These are phyloP conservation scores for Suillus hirtellus DNA, from an alignment of 768 basidiomycete species.

Conservation along the genomic window DNA sequence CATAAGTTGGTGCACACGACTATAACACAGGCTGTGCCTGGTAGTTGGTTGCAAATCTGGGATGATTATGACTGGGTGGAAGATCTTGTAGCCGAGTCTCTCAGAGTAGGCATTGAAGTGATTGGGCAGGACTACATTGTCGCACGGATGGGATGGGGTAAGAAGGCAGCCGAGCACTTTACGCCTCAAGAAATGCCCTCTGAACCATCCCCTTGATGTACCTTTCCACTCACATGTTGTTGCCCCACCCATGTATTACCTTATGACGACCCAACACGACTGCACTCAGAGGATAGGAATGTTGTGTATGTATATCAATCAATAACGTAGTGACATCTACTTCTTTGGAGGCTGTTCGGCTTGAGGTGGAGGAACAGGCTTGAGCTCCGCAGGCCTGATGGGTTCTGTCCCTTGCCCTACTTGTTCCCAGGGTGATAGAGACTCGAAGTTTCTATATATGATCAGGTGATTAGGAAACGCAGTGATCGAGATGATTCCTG, in stretches of 20 bases:
- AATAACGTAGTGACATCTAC: conserved; percentile 36
- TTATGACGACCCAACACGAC: neutral
- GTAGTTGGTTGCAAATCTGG: conserved; percentile 87
- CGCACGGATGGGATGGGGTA: conserved; percentile 80
- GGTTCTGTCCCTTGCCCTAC: conserved; percentile 66
- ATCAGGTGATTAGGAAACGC: conserved; percentile 7
- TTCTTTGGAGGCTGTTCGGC: conserved; percentile 80
- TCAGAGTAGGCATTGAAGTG: conserved; percentile 84
- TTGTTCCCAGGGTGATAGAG: conserved; percentile 94
- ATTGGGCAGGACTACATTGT: conserved; percentile 92
- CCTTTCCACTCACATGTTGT: neutral
- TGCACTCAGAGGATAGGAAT: conserved; percentile 7
- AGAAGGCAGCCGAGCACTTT: conserved; percentile 24
- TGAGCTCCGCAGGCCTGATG: conserved; percentile 68
- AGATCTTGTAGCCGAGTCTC: conserved; percentile 84
- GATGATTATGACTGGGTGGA: conserved; percentile 97
- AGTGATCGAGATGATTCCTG: neutral
- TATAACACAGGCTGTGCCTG: conserved; percentile 80
- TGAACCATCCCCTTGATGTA: conserved; percentile 4
- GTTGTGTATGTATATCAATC: conserved; percentile 6
- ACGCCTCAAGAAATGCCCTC: conserved; percentile 9
- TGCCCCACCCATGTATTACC: neutral
- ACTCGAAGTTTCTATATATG: conserved; percentile 81
- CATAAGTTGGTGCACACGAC: conserved; percentile 79
- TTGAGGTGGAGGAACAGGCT: conserved; percentile 73